Evolutionary conservation across 1,284 basidiomycete genomes (phyloP).

Genomic region (Rhodotorula sp.): DNA sequence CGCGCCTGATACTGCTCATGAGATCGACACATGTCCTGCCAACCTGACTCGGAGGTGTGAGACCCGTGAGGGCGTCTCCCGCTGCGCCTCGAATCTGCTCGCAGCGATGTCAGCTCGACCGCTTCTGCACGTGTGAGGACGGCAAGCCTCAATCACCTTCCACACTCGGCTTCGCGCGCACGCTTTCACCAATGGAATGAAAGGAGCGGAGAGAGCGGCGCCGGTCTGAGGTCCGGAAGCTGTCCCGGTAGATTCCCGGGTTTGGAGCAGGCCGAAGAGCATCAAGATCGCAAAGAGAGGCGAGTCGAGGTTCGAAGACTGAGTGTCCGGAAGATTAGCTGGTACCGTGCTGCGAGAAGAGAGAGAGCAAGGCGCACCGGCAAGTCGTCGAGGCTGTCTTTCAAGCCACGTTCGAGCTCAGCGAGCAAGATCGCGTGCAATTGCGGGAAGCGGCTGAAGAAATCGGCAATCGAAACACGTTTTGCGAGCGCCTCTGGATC

Average conservation of each 20-base stretch:
- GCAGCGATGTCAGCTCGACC: not conserved
- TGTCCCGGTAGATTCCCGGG: slow-evolving; percentile 16
- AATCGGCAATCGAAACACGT: slow-evolving; percentile 31
- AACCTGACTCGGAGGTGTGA: slow-evolving; percentile 25
- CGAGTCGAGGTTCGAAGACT: slow-evolving; percentile 35
- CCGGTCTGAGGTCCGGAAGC: not conserved
- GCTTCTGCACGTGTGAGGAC: not conserved
- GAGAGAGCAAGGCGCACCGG: slow-evolving; percentile 14
- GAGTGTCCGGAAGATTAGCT: not conserved
- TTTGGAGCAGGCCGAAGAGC: slow-evolving; percentile 38
- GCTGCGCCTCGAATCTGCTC: slow-evolving; percentile 37
- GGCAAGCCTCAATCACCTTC: slow-evolving; percentile 25
- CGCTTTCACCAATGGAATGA: slow-evolving; percentile 27
- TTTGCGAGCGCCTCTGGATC: slow-evolving; percentile 19
- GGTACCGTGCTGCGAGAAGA: too few relatives aligned
- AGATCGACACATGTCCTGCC: not conserved
- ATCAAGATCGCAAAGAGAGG: slow-evolving; percentile 40
- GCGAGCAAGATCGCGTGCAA: slow-evolving; percentile 21
- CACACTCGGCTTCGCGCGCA: slow-evolving; percentile 35
- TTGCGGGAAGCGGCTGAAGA: slow-evolving; percentile 34
- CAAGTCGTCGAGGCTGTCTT: slow-evolving; percentile 26
- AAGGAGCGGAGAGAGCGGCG: slow-evolving; percentile 1
- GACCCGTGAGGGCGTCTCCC: slow-evolving; percentile 35
- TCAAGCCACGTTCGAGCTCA: slow-evolving; percentile 31
- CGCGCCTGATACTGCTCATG: slow-evolving; percentile 5